A percentile compares a stretch with the other conserved stretches of the same genome.
These are phyloP conservation scores for Trichoderma afroharzianum DNA, from an alignment of 2,329 filamentous ascomycete species.

Conservation along the genomic window DNA sequence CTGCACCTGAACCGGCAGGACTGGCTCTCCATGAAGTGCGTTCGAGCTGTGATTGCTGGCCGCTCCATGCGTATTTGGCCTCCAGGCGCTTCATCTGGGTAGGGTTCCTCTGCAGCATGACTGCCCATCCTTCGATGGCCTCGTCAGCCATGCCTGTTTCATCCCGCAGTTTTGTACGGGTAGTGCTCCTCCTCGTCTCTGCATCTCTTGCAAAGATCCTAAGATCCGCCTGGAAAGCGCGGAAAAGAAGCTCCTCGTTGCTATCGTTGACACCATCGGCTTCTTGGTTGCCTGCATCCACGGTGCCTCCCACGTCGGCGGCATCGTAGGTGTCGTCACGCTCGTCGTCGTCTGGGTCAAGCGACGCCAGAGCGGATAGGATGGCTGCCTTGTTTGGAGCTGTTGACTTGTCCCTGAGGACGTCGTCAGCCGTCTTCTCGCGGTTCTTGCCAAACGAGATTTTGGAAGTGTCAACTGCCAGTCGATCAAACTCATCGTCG, in stretches of 20 bases:
- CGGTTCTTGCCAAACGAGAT: slow-evolving; percentile 76
- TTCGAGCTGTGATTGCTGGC: slow-evolving; percentile 61
- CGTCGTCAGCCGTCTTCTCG: slow-evolving; percentile 63
- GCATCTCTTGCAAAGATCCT: slow-evolving; percentile 69
- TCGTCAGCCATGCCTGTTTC: slow-evolving; percentile 91
- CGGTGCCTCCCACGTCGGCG: slow-evolving; percentile 83
- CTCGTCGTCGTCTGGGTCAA: slow-evolving; percentile 94
- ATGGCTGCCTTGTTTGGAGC: slow-evolving; percentile 81
- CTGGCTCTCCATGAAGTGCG: slow-evolving; percentile 62
- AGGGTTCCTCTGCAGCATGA: slow-evolving; percentile 77
- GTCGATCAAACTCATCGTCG: slow-evolving; percentile 71
- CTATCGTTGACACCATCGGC: slow-evolving; percentile 45
- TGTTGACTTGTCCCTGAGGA: slow-evolving; percentile 61
- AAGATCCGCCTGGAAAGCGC: slow-evolving; percentile 62
- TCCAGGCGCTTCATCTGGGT: slow-evolving; percentile 67
- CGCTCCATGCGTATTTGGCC: slow-evolving; percentile 63
- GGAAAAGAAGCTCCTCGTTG: slow-evolving; percentile 71
- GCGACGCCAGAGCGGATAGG: slow-evolving; percentile 78
- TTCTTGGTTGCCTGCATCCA: slow-evolving; percentile 65
- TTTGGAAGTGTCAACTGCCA: slow-evolving; percentile 62
- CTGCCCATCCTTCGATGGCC: slow-evolving; percentile 86
- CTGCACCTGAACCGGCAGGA: slow-evolving; percentile 52
- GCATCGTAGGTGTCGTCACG: slow-evolving; percentile 95
- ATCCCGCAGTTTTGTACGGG: slow-evolving; percentile 61
- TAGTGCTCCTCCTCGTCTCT: slow-evolving; percentile 61